A percentile compares a stretch with the other conserved stretches of the same genome.
phyloP scores from a whole-genome alignment of 2,329 filamentous ascomycete species.

The Paecilomyces niveus region DNA sequence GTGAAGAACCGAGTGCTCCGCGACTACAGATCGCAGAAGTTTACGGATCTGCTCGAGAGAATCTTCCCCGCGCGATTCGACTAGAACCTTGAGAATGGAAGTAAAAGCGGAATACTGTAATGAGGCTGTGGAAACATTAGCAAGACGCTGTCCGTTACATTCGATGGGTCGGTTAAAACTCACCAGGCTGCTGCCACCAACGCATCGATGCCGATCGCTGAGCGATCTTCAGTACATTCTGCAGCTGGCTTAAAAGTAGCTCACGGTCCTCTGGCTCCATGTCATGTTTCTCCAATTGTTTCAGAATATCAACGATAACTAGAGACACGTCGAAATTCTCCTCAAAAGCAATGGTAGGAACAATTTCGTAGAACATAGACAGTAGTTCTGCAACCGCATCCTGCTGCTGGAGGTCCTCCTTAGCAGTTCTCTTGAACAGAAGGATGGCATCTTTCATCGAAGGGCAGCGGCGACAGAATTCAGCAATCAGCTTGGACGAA shows the following conservation, averaged over 20 bases:
- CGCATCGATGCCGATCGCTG: constrained; percentile 75
- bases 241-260: constrained; percentile 65
- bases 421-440: constrained; percentile 62
- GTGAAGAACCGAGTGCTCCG: constrained; percentile 31
- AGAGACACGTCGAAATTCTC: constrained; percentile 85
- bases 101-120: constrained; percentile 37
- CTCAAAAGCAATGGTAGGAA: constrained; percentile 70
- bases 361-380: constrained; percentile 74
- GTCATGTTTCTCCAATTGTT: constrained; percentile 47
- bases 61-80: constrained; percentile 20
- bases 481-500: constrained; percentile 58
- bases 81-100: constrained; percentile 33
- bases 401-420: constrained; percentile 65
- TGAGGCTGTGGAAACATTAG: constrained; percentile 15
- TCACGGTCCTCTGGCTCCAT: constrained; percentile 44
- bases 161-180: constrained; percentile 7
- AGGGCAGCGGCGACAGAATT: constrained; percentile 73
- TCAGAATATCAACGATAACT: constrained; percentile 62
- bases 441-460: constrained; percentile 73
- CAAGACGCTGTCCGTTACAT: constrained; percentile 8
- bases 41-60: constrained; percentile 26
- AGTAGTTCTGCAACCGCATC: constrained; percentile 74
- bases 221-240: constrained; percentile 74
- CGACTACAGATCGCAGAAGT: constrained; percentile 27
- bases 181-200: constrained; percentile 73